Conservation (phyloP, 352 stramenopile species). For the Globisporangium yorkense region DNA sequence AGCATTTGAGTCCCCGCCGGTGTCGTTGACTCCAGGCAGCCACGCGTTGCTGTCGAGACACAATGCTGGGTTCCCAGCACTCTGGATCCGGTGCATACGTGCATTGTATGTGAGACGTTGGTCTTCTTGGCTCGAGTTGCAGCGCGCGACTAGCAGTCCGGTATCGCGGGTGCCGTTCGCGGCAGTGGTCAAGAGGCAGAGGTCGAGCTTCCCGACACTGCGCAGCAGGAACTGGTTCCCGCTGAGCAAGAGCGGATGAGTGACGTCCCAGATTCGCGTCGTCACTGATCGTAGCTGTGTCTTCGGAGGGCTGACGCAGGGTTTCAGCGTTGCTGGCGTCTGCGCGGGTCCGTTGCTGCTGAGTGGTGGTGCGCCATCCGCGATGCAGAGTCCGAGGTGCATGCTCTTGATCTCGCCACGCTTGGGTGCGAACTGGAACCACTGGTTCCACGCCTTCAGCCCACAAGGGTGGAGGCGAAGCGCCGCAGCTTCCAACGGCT, state of each 20-base stretch:
- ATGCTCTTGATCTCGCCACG: background rate
- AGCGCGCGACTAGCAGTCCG: background rate
- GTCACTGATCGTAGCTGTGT: background rate
- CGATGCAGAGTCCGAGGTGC: constrained; percentile 5
- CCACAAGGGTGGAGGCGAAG: constrained; percentile 5
- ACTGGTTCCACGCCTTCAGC: background rate
- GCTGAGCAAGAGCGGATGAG: background rate
- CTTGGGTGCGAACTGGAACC: constrained; percentile 4
- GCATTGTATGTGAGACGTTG: constrained; percentile 10
- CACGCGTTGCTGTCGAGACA: constrained; percentile 8
- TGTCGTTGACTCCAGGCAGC: background rate
- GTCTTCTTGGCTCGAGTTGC: background rate
- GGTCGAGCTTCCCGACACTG: constrained; percentile 6
- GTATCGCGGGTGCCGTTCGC: background rate
- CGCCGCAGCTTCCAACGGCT: background rate
- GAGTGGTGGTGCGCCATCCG: background rate
- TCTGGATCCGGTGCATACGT: constrained; percentile 4
- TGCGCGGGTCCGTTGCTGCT: background rate
- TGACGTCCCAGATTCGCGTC: background rate
- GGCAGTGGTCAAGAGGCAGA: background rate
- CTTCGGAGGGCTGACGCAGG: background rate
- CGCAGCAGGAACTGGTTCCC: constrained; percentile 7
- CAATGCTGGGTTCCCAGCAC: background rate
- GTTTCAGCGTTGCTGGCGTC: background rate
- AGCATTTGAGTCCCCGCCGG: background rate